A percentile compares a stretch with the other conserved stretches of the same genome.
Conservation (phyloP, 441 rosid genomes). For the Lepidium campestre region DNA sequence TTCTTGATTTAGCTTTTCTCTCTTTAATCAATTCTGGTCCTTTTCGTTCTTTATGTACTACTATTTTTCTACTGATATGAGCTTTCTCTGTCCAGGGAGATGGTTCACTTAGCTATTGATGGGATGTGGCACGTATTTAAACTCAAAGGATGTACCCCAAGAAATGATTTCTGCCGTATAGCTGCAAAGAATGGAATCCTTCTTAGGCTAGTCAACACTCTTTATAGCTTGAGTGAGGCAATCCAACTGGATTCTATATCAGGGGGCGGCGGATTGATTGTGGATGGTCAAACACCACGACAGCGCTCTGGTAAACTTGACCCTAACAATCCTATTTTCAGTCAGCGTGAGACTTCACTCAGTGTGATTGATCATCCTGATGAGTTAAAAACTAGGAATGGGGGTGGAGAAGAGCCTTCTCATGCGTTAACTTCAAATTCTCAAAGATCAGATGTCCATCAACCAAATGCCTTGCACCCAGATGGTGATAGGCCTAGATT, state of each 20-base stretch:
- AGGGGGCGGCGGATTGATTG: slow-evolving; percentile 44
- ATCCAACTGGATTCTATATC: slow-evolving; percentile 74
- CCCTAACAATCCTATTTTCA: slow-evolving; percentile 46
- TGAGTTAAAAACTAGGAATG: slow-evolving; percentile 40
- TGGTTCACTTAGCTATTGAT: slow-evolving; percentile 98
- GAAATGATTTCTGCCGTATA: slow-evolving; percentile 89
- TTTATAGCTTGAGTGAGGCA: slow-evolving; percentile 96
- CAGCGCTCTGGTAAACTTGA: slow-evolving; percentile 76
- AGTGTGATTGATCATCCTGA: slow-evolving; percentile 52
- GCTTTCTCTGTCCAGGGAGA: slow-evolving; percentile 73
- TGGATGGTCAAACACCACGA: slow-evolving; percentile 55
- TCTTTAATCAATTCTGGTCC: neutral
- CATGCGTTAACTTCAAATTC: slow-evolving; percentile 59
- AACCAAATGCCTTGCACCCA: slow-evolving; percentile 45
- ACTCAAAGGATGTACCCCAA: slow-evolving; percentile 90
- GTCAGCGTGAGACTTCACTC: slow-evolving; percentile 48
- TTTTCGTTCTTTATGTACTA: neutral
- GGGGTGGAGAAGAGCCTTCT: slow-evolving; percentile 52
- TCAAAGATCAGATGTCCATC: slow-evolving; percentile 57
- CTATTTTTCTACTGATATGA: slow-evolving; percentile 23
- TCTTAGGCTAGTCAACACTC: slow-evolving; percentile 84
- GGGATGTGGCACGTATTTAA: slow-evolving; percentile 99
- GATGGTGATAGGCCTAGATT: slow-evolving; percentile 62
- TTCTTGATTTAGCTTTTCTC: neutral
- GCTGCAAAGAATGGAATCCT: slow-evolving; percentile 95